Evolutionary conservation across 192 early-diverging fungal genomes (phyloP).

Genomic region (Coemansia sp.): DNA sequence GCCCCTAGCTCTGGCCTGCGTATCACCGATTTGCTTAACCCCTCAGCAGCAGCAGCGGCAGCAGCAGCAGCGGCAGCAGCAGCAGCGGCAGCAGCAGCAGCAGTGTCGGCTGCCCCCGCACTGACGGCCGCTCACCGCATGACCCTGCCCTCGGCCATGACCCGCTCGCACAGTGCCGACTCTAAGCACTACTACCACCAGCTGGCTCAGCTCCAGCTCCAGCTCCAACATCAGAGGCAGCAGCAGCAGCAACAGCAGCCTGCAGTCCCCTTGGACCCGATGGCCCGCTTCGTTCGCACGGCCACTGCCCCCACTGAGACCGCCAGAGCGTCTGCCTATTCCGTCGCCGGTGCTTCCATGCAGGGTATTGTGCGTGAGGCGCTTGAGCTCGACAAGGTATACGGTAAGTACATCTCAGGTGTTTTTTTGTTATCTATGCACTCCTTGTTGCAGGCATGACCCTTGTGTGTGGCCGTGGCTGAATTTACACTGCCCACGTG

Average conservation of each 20-base stretch:
- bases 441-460: background rate
- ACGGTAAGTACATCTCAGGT: conserved; percentile 36
- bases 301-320: conserved; percentile 36
- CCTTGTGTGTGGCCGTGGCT: conserved; percentile 19
- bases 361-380: conserved; percentile 48
- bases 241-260: conserved; percentile 18
- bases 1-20: conserved; percentile 26
- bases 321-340: background rate
- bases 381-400: conserved; percentile 52
- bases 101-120: conserved; percentile 10
- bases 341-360: conserved; percentile 17
- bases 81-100: conserved; percentile 9
- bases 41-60: conserved; percentile 17
- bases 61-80: conserved; percentile 14
- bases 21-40: conserved; percentile 53
- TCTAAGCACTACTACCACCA: conserved; percentile 41
- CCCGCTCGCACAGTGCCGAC: conserved; percentile 40
- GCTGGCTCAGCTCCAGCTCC: conserved; percentile 31
- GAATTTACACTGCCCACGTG: conserved; percentile 33
- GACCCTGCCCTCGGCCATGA: conserved; percentile 36
- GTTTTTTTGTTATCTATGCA: background rate
- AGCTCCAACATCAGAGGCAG: conserved; percentile 36
- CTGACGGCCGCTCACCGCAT: conserved; percentile 36
- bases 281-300: conserved; percentile 26
- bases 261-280: conserved; percentile 13